Evolutionary conservation across 495 filamentous ascomycete genomes (phyloP).

Genomic region (Talaromyces wortmannii): DNA sequence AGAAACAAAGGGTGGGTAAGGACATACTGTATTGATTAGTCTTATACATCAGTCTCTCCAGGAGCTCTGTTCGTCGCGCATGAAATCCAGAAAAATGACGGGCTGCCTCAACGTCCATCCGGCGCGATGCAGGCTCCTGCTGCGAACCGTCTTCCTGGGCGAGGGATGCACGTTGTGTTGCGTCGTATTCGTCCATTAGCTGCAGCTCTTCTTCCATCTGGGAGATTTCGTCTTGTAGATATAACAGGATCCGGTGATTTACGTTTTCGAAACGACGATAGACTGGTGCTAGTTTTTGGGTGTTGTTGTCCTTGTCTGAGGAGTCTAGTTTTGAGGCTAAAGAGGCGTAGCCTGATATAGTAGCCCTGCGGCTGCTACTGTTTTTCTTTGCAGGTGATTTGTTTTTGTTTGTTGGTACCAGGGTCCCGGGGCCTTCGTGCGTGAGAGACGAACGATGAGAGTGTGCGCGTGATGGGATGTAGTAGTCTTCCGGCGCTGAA

Average conservation of each 20-base stretch:
- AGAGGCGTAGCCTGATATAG: conserved; percentile 56
- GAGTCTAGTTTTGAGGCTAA: conserved; percentile 55
- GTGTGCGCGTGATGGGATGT: conserved; percentile 10
- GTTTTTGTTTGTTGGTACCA: conserved; percentile 5
- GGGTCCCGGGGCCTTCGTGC: neutral
- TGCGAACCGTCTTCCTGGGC: conserved; percentile 41
- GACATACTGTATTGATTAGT: conserved; percentile 76
- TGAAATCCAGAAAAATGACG: conserved; percentile 63
- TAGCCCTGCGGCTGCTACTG: conserved; percentile 18
- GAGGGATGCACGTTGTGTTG: conserved; percentile 50
- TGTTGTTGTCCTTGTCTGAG: conserved; percentile 12
- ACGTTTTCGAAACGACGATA: conserved; percentile 81
- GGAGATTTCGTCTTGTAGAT: conserved; percentile 80
- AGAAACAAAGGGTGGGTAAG: neutral
- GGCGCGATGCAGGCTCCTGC: conserved; percentile 53
- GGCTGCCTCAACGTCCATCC: conserved; percentile 47
- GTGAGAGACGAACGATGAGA: neutral
- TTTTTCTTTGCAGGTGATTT: conserved; percentile 16
- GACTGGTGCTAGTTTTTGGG: conserved; percentile 49
- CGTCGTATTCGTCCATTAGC: conserved; percentile 65
- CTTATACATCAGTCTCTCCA: conserved; percentile 67
- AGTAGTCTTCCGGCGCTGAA: conserved; percentile 20
- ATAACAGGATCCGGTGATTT: conserved; percentile 78
- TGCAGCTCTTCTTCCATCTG: conserved; percentile 72
- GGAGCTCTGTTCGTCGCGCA: conserved; percentile 61